These are phyloP conservation scores for Zygoascus ofunaensis DNA, from an alignment of 805 yeast genomes.

Conservation along the genomic window DNA sequence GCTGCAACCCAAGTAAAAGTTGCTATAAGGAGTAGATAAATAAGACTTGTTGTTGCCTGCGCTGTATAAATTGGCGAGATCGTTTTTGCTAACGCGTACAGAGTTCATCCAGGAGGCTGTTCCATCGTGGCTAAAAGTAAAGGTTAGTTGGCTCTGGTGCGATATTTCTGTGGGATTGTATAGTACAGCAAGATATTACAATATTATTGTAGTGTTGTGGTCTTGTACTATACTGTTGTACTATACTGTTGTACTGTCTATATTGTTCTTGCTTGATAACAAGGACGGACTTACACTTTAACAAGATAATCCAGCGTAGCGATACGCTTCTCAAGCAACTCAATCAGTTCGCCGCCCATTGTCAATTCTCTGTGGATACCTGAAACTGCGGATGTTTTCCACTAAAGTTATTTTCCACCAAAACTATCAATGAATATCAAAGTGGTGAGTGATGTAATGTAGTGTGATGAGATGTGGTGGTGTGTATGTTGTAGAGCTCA, in stretches of 20 bases:
- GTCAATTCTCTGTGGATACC: too few relatives aligned
- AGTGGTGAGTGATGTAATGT: too few relatives aligned
- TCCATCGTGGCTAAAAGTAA: not conserved
- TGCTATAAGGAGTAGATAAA: not conserved
- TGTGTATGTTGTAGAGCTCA: too few relatives aligned
- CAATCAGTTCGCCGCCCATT: not conserved
- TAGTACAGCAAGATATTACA: too few relatives aligned
- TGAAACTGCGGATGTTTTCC: not conserved
- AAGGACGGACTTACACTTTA: constrained; percentile 14
- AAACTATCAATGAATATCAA: not conserved
- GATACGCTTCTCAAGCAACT: constrained; percentile 18
- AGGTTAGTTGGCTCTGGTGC: too few relatives aligned
- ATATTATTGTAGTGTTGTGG: too few relatives aligned
- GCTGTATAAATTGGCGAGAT: not conserved
- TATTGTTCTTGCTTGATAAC: not conserved
- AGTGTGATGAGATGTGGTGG: too few relatives aligned
- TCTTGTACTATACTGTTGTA: too few relatives aligned
- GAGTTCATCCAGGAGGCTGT: constrained; percentile 4
- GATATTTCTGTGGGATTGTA: too few relatives aligned
- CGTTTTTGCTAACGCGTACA: not conserved
- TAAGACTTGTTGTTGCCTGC: not conserved
- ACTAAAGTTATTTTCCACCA: not conserved
- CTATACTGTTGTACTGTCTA: too few relatives aligned
- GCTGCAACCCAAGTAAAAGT: constrained; percentile 1
- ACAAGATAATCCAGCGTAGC: constrained; percentile 19